Base-by-base conservation (phyloP, 805 yeast species). In the Sugiyamaella valdiviana region DNA sequence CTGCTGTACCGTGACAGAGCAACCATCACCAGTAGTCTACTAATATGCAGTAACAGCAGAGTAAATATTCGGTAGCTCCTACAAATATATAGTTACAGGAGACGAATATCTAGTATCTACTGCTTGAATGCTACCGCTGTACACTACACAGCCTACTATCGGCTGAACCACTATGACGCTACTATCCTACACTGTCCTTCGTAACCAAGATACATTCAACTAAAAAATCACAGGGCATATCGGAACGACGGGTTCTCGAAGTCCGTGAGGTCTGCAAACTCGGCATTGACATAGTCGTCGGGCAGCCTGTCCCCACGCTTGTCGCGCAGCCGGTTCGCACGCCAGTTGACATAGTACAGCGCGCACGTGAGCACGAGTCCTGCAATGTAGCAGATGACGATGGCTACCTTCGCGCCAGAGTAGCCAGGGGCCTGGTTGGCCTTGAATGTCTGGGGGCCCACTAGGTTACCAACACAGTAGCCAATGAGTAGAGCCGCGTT, bases 371-470 rank as follows among this genome's bases (percentile, higher is more conserved):
- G 35, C 71, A 63, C 53, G 73, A 71, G 47, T 7, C 50, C 17
- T 16, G 16, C 29, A 7, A 41, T 36, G 26, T 41, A 75, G 2
- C 82, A 72, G 68, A 51, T 83, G 64, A 52, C 57, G 79, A 46
- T 77, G 70, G 64, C 80, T 70, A 24, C 80, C 74, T 39, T 84
- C 74, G 56, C 57, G 70, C 73, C 79, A 69, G 42, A 65, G 57
- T 83, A 85, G 37, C 63, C 59, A 5, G 89, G 89, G n/a, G 78
- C 80, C 50, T 82, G 77, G 5, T 64, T 55, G 0, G 74, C 64
- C 50, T 69, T 72, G 67, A 85, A 85, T 16, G 84, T 73, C 63
- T 82, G 88, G 4, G 93, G 89, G 2, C 90, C 91, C 49, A 82
- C 75, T 36, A 83, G 68, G 62, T 82, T 80, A 14, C 87, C 85